A percentile compares a stretch with the other conserved stretches of the same genome.
Conservation (phyloP, 2,329 filamentous ascomycete genomes). For the Aspergillus texensis region DNA sequence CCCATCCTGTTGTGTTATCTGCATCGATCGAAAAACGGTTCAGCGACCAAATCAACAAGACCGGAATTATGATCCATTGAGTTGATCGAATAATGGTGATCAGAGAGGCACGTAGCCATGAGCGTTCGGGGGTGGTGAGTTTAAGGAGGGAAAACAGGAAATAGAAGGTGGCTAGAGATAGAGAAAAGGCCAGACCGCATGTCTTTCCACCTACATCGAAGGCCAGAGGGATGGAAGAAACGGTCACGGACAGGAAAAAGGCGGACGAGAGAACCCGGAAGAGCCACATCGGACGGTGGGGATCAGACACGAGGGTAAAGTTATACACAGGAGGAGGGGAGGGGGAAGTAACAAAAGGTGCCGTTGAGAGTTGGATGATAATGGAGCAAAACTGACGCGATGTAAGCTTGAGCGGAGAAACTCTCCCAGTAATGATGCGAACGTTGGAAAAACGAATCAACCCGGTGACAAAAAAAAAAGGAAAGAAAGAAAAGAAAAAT, state of each 20-base stretch:
- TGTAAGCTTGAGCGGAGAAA: neutral
- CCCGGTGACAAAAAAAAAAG: neutral
- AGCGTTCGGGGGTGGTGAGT: slow-evolving; percentile 76
- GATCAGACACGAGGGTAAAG: slow-evolving; percentile 11
- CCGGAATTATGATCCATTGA: slow-evolving; percentile 85
- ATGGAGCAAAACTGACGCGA: slow-evolving; percentile 9
- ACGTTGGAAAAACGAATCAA: neutral
- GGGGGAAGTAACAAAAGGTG: neutral
- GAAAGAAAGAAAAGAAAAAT: too few species aligned
- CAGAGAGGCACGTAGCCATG: slow-evolving; percentile 72
- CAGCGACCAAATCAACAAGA: slow-evolving; percentile 89
- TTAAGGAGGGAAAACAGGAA: slow-evolving; percentile 81
- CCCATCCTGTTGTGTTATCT: slow-evolving; percentile 70
- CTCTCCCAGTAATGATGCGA: neutral
- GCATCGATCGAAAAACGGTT: slow-evolving; percentile 93
- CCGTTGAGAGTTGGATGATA: neutral
- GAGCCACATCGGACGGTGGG: slow-evolving; percentile 69
- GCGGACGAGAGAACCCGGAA: slow-evolving; percentile 77
- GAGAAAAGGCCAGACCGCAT: slow-evolving; percentile 90
- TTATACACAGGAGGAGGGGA: neutral
- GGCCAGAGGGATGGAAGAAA: slow-evolving; percentile 93
- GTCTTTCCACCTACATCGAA: slow-evolving; percentile 97
- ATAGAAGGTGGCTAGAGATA: slow-evolving; percentile 87
- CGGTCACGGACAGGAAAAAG: slow-evolving; percentile 85
- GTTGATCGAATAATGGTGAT: slow-evolving; percentile 70